Percentiles rank a stretch among this genome's conserved stretches.
phyloP scores from a whole-genome alignment of 257 asterid genomes.

The Solanum clarkiae region DNA sequence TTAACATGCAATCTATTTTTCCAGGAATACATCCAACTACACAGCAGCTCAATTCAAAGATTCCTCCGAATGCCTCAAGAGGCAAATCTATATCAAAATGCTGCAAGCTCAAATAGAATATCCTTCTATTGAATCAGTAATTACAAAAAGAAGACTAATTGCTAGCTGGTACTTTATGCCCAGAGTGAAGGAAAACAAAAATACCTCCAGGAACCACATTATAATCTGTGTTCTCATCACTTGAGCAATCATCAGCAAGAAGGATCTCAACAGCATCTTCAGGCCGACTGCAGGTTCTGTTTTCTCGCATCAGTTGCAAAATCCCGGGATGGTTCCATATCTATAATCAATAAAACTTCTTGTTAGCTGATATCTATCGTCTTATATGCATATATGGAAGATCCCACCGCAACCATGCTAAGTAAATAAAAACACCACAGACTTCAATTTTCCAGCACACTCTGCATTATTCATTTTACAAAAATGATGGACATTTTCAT shows the following conservation, averaged over 20 bases:
- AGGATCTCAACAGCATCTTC: constrained; percentile 55
- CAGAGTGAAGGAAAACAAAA: not conserved
- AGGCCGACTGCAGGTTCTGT: constrained; percentile 46
- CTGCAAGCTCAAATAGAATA: not conserved
- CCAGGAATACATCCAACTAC: not conserved
- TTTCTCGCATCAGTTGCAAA: constrained; percentile 74
- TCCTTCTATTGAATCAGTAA: not conserved
- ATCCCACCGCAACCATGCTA: not conserved
- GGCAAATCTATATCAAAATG: not conserved
- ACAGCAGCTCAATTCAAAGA: not conserved
- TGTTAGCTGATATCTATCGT: not conserved
- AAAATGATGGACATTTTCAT: not conserved
- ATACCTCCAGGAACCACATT: constrained; percentile 78
- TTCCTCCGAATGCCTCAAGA: not conserved
- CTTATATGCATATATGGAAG: not conserved
- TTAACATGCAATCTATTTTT: not conserved
- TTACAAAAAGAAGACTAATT: not conserved
- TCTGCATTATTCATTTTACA: not conserved
- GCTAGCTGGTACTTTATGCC: not conserved
- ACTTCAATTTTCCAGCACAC: not conserved
- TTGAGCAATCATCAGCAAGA: constrained; percentile 71
- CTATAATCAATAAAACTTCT: constrained; percentile 22
- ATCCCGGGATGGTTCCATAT: constrained; percentile 99
- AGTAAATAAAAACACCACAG: not conserved
- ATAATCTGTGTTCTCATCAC: constrained; percentile 71